phyloP scores from a whole-genome alignment of 2,329 filamentous ascomycete genomes.

The Aspergillus sp. region DNA sequence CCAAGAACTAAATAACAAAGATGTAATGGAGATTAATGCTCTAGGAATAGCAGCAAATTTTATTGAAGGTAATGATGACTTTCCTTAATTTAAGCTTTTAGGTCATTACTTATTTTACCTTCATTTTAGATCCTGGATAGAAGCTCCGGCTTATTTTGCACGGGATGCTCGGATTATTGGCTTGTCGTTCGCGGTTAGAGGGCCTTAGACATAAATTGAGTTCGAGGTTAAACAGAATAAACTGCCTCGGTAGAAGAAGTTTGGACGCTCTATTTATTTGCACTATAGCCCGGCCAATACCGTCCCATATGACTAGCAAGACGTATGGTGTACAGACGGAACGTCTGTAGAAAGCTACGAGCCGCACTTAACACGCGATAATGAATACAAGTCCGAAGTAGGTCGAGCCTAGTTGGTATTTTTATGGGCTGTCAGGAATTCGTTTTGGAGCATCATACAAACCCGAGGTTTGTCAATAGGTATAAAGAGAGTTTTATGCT shows the following conservation, averaged over 20 bases:
- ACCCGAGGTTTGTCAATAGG: too few relatives aligned
- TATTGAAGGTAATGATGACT: too few relatives aligned
- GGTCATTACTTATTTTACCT: too few relatives aligned
- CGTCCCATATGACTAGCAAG: background rate
- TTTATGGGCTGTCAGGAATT: too few relatives aligned
- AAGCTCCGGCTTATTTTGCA: too few relatives aligned
- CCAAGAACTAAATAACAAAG: too few relatives aligned
- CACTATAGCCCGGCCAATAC: background rate
- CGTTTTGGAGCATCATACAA: too few relatives aligned
- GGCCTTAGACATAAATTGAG: background rate
- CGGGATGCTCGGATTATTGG: constrained; percentile 1
- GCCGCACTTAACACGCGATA: background rate
- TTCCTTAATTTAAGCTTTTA: too few relatives aligned
- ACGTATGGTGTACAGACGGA: constrained; percentile 2
- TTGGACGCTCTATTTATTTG: background rate
- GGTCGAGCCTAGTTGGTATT: constrained; percentile 3
- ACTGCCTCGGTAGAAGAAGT: background rate
- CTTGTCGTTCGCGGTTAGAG: background rate
- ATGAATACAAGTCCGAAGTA: background rate
- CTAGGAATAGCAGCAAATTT: too few relatives aligned
- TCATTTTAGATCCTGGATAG: too few relatives aligned
- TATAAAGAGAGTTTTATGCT: too few relatives aligned
- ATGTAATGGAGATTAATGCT: too few relatives aligned
- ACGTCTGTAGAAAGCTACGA: background rate
- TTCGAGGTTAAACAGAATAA: constrained; percentile 2